These are phyloP conservation scores for Tricholoma matsutake DNA, from an alignment of 768 basidiomycete genomes.

Conservation along the genomic window DNA sequence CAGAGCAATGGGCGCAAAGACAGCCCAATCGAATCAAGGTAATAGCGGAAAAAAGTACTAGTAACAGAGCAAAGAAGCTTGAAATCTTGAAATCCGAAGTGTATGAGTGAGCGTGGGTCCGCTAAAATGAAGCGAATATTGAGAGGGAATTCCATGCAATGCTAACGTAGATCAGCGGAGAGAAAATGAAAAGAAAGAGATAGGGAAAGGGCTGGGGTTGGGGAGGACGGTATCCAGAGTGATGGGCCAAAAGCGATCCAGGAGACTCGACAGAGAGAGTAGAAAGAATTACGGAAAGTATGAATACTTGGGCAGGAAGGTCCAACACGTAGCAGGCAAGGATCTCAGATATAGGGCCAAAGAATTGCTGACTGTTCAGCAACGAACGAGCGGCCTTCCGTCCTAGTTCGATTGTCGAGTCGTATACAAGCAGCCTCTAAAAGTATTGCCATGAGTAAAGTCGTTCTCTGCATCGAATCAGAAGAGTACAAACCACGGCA, in stretches of 20 bases:
- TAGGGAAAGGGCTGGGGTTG: background rate
- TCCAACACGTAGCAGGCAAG: background rate
- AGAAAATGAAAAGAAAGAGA: background rate
- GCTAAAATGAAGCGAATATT: background rate
- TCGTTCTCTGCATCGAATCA: background rate
- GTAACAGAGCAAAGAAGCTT: background rate
- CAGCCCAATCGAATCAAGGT: background rate
- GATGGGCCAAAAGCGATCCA: background rate
- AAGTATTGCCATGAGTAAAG: background rate
- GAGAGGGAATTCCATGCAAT: background rate
- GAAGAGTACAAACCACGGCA: background rate
- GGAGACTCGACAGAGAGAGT: background rate
- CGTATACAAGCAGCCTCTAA: background rate
- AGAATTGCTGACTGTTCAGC: constrained; percentile 1
- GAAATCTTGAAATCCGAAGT: background rate
- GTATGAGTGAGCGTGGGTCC: constrained; percentile 9
- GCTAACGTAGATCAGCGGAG: background rate
- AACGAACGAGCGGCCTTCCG: background rate
- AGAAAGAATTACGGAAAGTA: constrained; percentile 1
- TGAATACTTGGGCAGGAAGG: background rate
- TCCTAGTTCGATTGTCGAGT: background rate
- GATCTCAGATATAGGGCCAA: background rate
- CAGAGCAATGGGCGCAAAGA: background rate
- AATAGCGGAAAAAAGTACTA: constrained; percentile 1
- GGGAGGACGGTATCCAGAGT: background rate